Percentiles rank a stretch among this genome's conserved stretches.
Evolutionary conservation across 257 asterid genomes (phyloP).

Genomic region (Prunella vulgaris): DNA sequence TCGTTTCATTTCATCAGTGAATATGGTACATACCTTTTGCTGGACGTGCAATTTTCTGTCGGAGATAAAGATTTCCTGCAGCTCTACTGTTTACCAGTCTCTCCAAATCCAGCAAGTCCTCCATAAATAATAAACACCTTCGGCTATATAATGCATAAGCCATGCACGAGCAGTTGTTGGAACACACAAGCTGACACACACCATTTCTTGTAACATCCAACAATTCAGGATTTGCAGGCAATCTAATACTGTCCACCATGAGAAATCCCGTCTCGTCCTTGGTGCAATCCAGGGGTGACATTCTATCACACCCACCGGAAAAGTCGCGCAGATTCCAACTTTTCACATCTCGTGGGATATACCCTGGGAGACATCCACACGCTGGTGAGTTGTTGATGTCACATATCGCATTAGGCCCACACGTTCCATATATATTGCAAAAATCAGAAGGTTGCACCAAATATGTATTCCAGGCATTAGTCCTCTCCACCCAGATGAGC

Average conservation of each 20-base stretch:
- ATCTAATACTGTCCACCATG: neutral
- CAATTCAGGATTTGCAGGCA: conserved; percentile 21
- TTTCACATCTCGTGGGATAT: neutral
- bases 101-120: neutral
- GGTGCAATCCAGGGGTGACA: no score
- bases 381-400: neutral
- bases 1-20: no score
- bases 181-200: conserved; percentile 23
- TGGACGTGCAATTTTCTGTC: no score
- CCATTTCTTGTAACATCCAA: neutral
- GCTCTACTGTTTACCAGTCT: neutral
- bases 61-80: neutral
- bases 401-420: conserved; percentile 28
- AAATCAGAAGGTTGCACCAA: neutral
- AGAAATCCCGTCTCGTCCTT: neutral
- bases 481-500: no score
- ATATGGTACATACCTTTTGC: no score
- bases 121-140: neutral
- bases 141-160: neutral
- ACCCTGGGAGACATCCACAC: conserved; percentile 25
- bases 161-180: neutral
- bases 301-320: conserved; percentile 27
- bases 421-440: neutral
- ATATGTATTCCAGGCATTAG: neutral
- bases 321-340: conserved; percentile 3